Evolutionary conservation across 1,139 yeast species (phyloP), one percentile per base, ranked within the genome.

Genomic region (Yamadazyma epiphylla): DNA sequence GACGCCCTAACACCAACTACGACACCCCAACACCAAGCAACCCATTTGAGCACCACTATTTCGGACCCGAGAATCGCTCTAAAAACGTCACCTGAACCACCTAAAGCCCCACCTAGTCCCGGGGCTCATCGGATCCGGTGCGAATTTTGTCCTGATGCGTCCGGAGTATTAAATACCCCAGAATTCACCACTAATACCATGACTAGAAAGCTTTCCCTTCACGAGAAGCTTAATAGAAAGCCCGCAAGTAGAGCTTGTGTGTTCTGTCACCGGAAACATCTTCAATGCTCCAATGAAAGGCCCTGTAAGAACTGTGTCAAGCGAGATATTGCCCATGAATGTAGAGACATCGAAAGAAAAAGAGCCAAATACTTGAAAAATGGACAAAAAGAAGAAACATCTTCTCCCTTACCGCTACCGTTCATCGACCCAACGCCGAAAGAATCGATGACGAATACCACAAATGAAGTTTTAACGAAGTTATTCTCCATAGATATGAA

Each of bases 271-370:
- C 58, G 66, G 21, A 82, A 82, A 41, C 91, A 81, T 45, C 60
- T 82, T 15, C 89, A 81, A 43, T 82, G 89, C 49, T 57, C 65
- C 15, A 57, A 66, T 39, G 66, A 64, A 36, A 43, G 91, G 33
- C 89, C 91, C 0, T 82, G 89, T 47, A 70, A 67, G 41, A 82
- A 82, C 49, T 82, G 91, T 53, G 50, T 68, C 23, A 81, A 80
- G 48, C 53, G 88, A 33, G 73, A 76, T 19, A 50, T 75, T n/a
- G 74, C 63, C 2, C 67, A 64, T 33, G 48, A 61, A 11, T 82
- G 91, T 51, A 59, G 54, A 22, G 84, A 80, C 48, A 74, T 77
- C n/a, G 67, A 66, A 24, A 55, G 88, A 25, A 79, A 77, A 48
- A 55, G 74, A 35, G 79, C 78, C 10, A 65, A 68, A 38, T 67